A percentile compares a stretch with the other conserved stretches of the same genome.
Evolutionary conservation across 2,329 filamentous ascomycete genomes (phyloP).

Genomic region (Sarocladiaceae sp.): DNA sequence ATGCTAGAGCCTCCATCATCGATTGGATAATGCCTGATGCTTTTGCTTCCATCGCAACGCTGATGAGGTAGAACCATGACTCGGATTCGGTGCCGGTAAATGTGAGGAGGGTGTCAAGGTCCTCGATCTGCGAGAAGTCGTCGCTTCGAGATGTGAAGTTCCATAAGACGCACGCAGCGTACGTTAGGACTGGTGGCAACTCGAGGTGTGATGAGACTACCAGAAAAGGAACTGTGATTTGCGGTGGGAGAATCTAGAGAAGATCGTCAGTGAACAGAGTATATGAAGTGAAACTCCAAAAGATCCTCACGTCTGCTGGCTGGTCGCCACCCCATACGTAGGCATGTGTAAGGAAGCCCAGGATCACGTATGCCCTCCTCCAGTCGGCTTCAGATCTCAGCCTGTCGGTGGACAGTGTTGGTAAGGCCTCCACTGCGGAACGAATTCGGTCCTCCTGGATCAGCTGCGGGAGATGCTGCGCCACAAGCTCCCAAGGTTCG

Average conservation of each 20-base stretch:
- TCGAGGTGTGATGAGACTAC: constrained; percentile 66
- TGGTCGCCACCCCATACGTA: constrained; percentile 84
- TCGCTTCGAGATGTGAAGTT: constrained; percentile 60
- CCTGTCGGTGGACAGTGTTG: constrained; percentile 59
- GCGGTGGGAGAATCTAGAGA: constrained; percentile 58
- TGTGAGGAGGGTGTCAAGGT: constrained; percentile 66
- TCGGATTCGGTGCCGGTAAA: constrained; percentile 87
- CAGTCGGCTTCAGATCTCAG: constrained; percentile 65
- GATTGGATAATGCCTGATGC: constrained; percentile 68
- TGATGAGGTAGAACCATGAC: constrained; percentile 91
- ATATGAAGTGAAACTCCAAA: background rate
- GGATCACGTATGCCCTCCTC: constrained; percentile 71
- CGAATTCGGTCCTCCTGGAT: constrained; percentile 60
- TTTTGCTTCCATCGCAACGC: constrained; percentile 81
- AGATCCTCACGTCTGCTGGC: constrained; percentile 57
- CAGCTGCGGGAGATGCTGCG: constrained; percentile 59
- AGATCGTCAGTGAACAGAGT: constrained; percentile 16
- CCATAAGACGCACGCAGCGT: constrained; percentile 82
- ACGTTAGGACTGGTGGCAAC: constrained; percentile 84
- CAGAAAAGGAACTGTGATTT: constrained; percentile 72
- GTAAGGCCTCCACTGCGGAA: constrained; percentile 56
- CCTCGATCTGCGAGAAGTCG: constrained; percentile 59
- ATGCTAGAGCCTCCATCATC: constrained; percentile 71
- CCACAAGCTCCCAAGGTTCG: constrained; percentile 68
- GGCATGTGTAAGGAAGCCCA: constrained; percentile 74